These are phyloP conservation scores for Coleophoma crateriformis DNA, from an alignment of 2,329 filamentous ascomycete genomes.

Conservation along the genomic window DNA sequence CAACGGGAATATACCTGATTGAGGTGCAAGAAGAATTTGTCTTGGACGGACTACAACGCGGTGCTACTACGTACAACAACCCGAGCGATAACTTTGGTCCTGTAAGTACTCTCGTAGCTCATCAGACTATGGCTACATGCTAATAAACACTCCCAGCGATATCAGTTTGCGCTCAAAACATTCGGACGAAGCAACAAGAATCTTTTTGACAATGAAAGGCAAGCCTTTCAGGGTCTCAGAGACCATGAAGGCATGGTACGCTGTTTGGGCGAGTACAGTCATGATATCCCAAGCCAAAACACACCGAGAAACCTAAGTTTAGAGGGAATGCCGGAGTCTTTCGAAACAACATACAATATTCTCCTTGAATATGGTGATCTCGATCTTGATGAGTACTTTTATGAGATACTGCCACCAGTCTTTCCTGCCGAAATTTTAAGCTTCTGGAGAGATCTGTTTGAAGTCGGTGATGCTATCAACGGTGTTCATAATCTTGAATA, in stretches of 20 bases:
- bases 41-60: not conserved
- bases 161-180: constrained; percentile 25
- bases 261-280: constrained; percentile 24
- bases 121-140: not conserved
- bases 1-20: constrained; percentile 14
- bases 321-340: not conserved
- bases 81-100: not conserved
- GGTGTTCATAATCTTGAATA: constrained; percentile 19
- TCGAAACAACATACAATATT: constrained; percentile 21
- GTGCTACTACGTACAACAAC: not conserved
- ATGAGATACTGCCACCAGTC: constrained; percentile 21
- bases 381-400: constrained; percentile 27
- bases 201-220: constrained; percentile 23
- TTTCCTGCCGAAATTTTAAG: constrained; percentile 18
- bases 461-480: constrained; percentile 24
- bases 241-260: constrained; percentile 21
- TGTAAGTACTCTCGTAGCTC: not conserved
- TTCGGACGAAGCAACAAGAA: constrained; percentile 12
- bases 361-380: constrained; percentile 29
- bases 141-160: constrained; percentile 15
- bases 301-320: constrained; percentile 3
- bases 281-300: too few relatives aligned
- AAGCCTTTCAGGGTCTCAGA: constrained; percentile 22
- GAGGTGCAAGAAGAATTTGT: constrained; percentile 2
- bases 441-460: constrained; percentile 27